Percentiles rank a stretch among this genome's conserved stretches.
phyloP scores from a whole-genome alignment of 331 rosid species.

The Rosa hybrid region DNA sequence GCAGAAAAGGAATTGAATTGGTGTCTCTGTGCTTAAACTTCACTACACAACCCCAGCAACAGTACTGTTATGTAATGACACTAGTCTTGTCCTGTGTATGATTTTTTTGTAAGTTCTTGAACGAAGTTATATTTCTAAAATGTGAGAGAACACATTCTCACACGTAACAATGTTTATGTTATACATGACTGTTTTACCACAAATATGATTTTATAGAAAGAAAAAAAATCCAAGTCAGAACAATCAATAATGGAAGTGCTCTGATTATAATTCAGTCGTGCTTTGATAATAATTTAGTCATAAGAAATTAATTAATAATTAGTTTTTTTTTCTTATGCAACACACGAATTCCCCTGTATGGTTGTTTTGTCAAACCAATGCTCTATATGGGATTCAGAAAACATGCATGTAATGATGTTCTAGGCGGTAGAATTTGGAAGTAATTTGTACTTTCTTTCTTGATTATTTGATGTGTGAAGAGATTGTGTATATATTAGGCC shows the following conservation, averaged over 20 bases:
- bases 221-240: neutral
- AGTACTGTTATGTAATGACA: no score
- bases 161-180: no score
- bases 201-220: neutral
- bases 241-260: neutral
- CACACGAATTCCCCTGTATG: neutral
- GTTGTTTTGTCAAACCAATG: neutral
- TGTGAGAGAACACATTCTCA: neutral
- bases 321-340: neutral
- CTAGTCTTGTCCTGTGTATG: no score
- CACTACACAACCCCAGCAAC: no score
- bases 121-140: no score
- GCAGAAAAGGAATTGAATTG: no score
- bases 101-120: no score
- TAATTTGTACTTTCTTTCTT: neutral
- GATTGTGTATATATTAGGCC: neutral
- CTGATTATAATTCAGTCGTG: neutral
- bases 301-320: neutral
- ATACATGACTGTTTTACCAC: neutral
- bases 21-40: no score
- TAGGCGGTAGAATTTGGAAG: neutral
- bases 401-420: neutral
- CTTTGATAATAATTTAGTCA: neutral
- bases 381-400: neutral
- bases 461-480: neutral